Evolutionary conservation across 148 eudicot species (phyloP).

Genomic region (Vaccinium myrtillus): DNA sequence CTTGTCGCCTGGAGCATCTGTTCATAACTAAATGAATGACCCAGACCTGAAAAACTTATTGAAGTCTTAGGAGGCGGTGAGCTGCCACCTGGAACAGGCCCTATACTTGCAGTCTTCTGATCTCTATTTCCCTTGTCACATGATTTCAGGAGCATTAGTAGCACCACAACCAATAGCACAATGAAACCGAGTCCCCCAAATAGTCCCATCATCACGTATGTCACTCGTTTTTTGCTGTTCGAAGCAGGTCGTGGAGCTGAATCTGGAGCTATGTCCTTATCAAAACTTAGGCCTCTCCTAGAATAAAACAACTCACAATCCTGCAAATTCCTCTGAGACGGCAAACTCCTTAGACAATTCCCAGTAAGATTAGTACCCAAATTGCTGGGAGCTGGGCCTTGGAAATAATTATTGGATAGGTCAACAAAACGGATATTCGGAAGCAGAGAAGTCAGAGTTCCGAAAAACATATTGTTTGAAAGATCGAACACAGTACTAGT

Average conservation of each 20-base stretch:
- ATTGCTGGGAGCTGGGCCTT: slow-evolving; percentile 26
- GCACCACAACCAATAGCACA: slow-evolving; percentile 22
- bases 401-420: slow-evolving; percentile 35
- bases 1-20: slow-evolving; percentile 33
- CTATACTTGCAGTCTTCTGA: slow-evolving; percentile 18
- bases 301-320: slow-evolving; percentile 33
- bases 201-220: slow-evolving; percentile 32
- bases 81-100: slow-evolving; percentile 23
- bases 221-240: slow-evolving; percentile 19
- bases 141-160: slow-evolving; percentile 21
- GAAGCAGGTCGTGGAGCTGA: slow-evolving; percentile 7
- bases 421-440: slow-evolving; percentile 21
- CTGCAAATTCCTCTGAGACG: slow-evolving; percentile 27
- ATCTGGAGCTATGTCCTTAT: background rate
- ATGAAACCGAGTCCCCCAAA: slow-evolving; percentile 44
- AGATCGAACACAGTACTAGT: slow-evolving; percentile 23
- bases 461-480: slow-evolving; percentile 36
- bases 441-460: slow-evolving; percentile 25
- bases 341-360: slow-evolving; percentile 29
- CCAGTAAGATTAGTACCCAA: background rate
- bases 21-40: slow-evolving; percentile 33
- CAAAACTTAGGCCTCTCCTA: slow-evolving; percentile 21
- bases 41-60: slow-evolving; percentile 16
- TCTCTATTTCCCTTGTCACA: slow-evolving; percentile 16
- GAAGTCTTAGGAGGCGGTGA: slow-evolving; percentile 15